Conservation (phyloP, 345 rosid species). For the Boechera retrofracta region DNA sequence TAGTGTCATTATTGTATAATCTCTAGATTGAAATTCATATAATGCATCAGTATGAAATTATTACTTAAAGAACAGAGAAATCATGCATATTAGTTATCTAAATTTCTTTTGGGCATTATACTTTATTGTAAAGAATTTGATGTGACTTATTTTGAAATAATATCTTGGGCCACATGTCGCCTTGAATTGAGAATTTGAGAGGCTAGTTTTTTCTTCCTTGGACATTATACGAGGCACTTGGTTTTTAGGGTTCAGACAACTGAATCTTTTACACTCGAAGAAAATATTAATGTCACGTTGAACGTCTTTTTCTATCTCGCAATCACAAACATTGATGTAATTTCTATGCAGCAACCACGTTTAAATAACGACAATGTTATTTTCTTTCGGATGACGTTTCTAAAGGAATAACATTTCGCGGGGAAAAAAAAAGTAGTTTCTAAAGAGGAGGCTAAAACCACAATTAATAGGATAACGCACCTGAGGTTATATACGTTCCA, state of each 20-base stretch:
- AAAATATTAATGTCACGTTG: slow-evolving; percentile 29
- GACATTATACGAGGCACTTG: slow-evolving; percentile 12
- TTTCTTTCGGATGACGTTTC: slow-evolving; percentile 1
- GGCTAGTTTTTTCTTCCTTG: slow-evolving; percentile 16
- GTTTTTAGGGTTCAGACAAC: slow-evolving; percentile 14
- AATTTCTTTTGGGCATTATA: not conserved
- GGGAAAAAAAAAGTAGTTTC: not conserved
- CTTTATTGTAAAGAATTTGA: slow-evolving; percentile 1
- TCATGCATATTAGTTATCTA: too few species aligned
- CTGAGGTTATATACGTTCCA: not conserved
- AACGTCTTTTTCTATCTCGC: slow-evolving; percentile 32
- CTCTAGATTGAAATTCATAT: too few species aligned
- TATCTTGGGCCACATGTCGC: slow-evolving; percentile 13
- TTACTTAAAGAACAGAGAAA: too few species aligned
- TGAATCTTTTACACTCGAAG: slow-evolving; percentile 22
- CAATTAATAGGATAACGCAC: not conserved
- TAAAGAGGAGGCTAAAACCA: not conserved
- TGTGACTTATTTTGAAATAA: not conserved
- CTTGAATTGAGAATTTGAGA: slow-evolving; percentile 13
- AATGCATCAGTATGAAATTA: too few species aligned
- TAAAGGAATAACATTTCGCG: not conserved
- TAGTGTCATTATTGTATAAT: too few species aligned
- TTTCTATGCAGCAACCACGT: slow-evolving; percentile 17
- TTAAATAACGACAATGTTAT: slow-evolving; percentile 14
- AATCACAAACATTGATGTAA: slow-evolving; percentile 32